Evolutionary conservation across 1,284 basidiomycete genomes (phyloP), one percentile per base, ranked within the genome.

Genomic region (Irpex sp.): DNA sequence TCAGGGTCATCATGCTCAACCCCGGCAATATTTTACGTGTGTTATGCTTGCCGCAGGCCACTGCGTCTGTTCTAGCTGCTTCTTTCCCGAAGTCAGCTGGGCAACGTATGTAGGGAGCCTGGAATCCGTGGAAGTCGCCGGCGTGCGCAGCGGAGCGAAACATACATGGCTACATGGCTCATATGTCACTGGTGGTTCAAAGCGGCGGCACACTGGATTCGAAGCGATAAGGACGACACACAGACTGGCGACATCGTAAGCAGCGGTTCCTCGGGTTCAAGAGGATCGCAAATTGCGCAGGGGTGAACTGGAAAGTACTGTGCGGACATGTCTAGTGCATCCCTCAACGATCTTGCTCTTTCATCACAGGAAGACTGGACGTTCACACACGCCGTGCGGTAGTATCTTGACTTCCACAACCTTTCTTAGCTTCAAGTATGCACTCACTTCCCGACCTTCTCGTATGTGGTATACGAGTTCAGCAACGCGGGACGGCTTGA

Each of bases 41-140:
- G 69, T 79, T 74, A 76, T 61, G 77, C 76, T 76, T 73, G 73
- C 81, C 80, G 81, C 79, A 78, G 80, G 74, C 76, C 76, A 74
- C 56, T 59, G 57, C 60, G 57, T 63, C 58, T 64, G 52, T 58
- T 17, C 71, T 65, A 61, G 66, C 59, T 70, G 69, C 70, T 69
- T 67, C 63, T 66, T 66, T 61, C 44, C 52, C 36, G 66, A 63
- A 68, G 66, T 65, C 38, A n/a, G 57, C 56, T 47, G 69, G 60
- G 60, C 61, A 52, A 61, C 58, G 64, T 67, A 56, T 69, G 75
- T 74, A 62, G 73, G 77, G 70, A 66, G 73, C 70, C 77, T 71
- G 77, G 69, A 82, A 82, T 80, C 21, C 54, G 54, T 56, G 3
- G 26, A 56, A 56, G 54, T 56, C 77, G 78, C 76, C 75, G 79